A percentile compares a stretch with the other conserved stretches of the same genome.
Conservation (phyloP, 768 basidiomycete species). For the Lactifluus volemus region DNA sequence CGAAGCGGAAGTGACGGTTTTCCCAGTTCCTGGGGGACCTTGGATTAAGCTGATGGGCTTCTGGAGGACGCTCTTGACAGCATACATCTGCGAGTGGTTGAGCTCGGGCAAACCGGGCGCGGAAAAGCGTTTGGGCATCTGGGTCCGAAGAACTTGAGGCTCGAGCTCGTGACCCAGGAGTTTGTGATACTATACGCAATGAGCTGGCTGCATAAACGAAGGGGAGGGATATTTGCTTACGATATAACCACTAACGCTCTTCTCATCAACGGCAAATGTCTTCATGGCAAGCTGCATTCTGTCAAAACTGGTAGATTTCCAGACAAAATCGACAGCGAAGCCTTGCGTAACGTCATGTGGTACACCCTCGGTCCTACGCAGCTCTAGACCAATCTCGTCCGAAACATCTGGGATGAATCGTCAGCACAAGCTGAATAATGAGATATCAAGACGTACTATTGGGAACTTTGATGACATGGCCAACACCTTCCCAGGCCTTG, state of each 20-base stretch:
- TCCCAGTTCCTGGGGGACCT: slow-evolving; percentile 97
- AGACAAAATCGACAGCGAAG: slow-evolving; percentile 97
- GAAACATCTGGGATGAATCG: slow-evolving; percentile 66
- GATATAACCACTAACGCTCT: slow-evolving; percentile 98
- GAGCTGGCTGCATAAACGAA: background rate
- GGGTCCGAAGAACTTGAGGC: slow-evolving; percentile 81
- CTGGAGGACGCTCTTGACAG: slow-evolving; percentile 97
- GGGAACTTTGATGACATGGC: slow-evolving; percentile 97
- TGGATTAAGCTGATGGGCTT: slow-evolving; percentile 97
- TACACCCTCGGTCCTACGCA: slow-evolving; percentile 84
- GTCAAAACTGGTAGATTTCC: slow-evolving; percentile 99
- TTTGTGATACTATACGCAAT: slow-evolving; percentile 76
- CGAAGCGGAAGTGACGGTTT: slow-evolving; percentile 98
- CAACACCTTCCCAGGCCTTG: slow-evolving; percentile 94
- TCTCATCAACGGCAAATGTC: slow-evolving; percentile 98
- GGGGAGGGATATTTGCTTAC: slow-evolving; percentile 38
- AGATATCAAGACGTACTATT: slow-evolving; percentile 60
- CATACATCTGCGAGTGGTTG: slow-evolving; percentile 99
- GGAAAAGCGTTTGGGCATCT: slow-evolving; percentile 96
- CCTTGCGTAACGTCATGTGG: slow-evolving; percentile 91
- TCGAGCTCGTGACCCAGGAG: slow-evolving; percentile 96
- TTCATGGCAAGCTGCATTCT: slow-evolving; percentile 99
- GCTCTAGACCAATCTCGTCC: slow-evolving; percentile 93
- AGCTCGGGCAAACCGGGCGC: slow-evolving; percentile 96
- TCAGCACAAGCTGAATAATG: slow-evolving; percentile 8